Conservation (phyloP, 1,139 yeast species). For the Blastobotrys malaysiensis region DNA sequence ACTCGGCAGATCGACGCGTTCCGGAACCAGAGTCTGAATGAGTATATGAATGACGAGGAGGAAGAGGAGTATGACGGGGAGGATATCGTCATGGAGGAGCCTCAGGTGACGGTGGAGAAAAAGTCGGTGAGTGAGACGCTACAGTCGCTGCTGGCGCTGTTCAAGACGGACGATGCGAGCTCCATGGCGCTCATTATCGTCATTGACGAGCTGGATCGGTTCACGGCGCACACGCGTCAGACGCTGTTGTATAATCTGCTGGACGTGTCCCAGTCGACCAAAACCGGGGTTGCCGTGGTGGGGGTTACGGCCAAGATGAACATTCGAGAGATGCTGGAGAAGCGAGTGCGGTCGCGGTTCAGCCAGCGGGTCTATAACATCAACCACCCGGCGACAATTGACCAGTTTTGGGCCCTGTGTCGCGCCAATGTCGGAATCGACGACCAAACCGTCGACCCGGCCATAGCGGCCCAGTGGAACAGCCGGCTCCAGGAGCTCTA, state of each 20-base stretch:
- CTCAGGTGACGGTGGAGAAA: conserved; percentile 35
- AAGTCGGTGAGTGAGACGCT: conserved; percentile 50
- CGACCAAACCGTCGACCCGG: conserved; percentile 1
- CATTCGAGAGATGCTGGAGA: conserved; percentile 76
- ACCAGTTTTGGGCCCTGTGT: conserved; percentile 33
- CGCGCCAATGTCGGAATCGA: conserved; percentile 27
- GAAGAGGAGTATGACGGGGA: neutral
- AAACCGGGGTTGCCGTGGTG: conserved; percentile 72
- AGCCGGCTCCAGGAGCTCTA: conserved; percentile 22
- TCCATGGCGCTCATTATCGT: conserved; percentile 62
- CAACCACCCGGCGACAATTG: conserved; percentile 43
- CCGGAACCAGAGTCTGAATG: neutral
- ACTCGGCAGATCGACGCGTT: conserved; percentile 68
- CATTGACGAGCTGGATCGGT: conserved; percentile 80
- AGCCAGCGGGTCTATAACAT: conserved; percentile 70
- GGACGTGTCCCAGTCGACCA: conserved; percentile 68
- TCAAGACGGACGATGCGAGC: conserved; percentile 31
- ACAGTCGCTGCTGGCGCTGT: conserved; percentile 42
- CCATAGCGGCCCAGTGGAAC: neutral
- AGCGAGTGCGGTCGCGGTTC: conserved; percentile 84
- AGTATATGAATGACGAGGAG: neutral
- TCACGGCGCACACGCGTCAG: conserved; percentile 60
- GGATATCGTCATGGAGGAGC: neutral
- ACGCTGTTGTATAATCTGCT: conserved; percentile 80
- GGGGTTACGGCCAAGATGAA: conserved; percentile 76